Conservation (phyloP, 305 asterid species). For the Salvia sclarea region DNA sequence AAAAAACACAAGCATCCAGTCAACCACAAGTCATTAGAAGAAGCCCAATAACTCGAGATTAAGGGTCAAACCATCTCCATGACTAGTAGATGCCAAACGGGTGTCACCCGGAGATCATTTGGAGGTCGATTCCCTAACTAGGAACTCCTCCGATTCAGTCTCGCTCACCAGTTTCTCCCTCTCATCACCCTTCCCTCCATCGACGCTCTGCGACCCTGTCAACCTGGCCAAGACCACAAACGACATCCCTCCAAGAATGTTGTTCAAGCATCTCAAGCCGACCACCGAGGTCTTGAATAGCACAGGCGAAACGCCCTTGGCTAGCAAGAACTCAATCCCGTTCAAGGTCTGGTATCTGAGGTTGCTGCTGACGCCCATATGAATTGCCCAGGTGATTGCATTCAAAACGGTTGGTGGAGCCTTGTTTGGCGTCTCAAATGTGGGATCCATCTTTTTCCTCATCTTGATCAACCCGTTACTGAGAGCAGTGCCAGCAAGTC, state of each 20-base stretch:
- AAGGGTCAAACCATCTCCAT: background rate
- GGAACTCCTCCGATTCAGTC: conserved; percentile 31
- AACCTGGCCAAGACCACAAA: conserved; percentile 66
- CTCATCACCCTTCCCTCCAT: conserved; percentile 37
- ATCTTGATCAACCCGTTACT: conserved; percentile 58
- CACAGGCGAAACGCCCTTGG: conserved; percentile 50
- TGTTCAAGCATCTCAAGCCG: conserved; percentile 60
- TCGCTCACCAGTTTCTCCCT: conserved; percentile 43
- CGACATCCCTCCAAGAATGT: conserved; percentile 72
- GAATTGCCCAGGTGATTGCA: conserved; percentile 70
- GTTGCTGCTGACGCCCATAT: conserved; percentile 74
- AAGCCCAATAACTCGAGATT: background rate
- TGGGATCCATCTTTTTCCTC: conserved; percentile 60
- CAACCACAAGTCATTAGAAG: background rate
- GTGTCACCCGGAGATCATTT: conserved; percentile 21
- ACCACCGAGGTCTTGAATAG: conserved; percentile 63
- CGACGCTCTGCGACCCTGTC: conserved; percentile 69
- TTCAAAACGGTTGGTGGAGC: conserved; percentile 68
- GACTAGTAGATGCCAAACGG: too few species aligned
- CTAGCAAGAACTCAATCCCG: conserved; percentile 62
- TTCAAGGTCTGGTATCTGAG: conserved; percentile 72
- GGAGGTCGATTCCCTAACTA: conserved; percentile 35
- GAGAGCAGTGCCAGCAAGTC: conserved; percentile 64
- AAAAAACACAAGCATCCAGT: conserved; percentile 11
- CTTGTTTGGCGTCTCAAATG: conserved; percentile 66